Conservation (phyloP, 2,329 filamentous ascomycete genomes). For the Pestalotiopsis sp. region DNA sequence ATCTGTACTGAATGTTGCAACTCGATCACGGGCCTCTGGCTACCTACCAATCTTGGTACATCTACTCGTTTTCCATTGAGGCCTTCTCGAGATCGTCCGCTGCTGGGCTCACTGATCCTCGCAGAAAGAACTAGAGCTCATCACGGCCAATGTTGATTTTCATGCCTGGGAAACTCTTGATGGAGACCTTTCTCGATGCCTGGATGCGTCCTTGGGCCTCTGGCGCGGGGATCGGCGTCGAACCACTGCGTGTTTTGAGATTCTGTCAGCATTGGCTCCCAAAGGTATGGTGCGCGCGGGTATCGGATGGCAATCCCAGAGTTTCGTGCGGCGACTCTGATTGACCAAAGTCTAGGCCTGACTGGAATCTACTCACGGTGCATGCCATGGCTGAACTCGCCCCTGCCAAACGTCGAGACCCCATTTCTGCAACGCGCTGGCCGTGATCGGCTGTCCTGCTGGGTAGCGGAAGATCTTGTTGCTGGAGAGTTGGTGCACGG, state of each 20-base stretch:
- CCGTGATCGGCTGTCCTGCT: conserved; percentile 28
- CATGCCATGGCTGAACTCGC: conserved; percentile 36
- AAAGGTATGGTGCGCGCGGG: no score
- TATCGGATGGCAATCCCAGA: background rate
- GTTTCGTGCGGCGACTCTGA: background rate
- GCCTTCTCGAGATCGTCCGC: no score
- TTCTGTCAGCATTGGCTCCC: no score
- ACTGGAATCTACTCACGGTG: conserved; percentile 16
- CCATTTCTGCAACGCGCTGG: conserved; percentile 34
- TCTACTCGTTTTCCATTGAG: no score
- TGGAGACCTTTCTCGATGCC: conserved; percentile 24
- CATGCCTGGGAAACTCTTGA: conserved; percentile 27
- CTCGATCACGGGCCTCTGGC: no score
- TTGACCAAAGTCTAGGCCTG: background rate
- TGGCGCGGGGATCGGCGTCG: conserved; percentile 24
- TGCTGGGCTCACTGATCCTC: background rate
- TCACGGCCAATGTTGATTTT: conserved; percentile 29
- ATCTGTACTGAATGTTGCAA: no score
- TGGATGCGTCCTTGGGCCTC: conserved; percentile 26
- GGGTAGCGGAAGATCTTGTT: conserved; percentile 39
- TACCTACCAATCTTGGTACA: no score
- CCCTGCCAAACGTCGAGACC: conserved; percentile 41
- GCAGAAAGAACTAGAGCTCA: conserved; percentile 19
- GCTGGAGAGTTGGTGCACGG: conserved; percentile 38
- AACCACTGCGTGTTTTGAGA: conserved; percentile 18